Evolutionary conservation across 345 rosid genomes (phyloP), one percentile per base, ranked within the genome.

Genomic region (Eucalyptus paniculata): DNA sequence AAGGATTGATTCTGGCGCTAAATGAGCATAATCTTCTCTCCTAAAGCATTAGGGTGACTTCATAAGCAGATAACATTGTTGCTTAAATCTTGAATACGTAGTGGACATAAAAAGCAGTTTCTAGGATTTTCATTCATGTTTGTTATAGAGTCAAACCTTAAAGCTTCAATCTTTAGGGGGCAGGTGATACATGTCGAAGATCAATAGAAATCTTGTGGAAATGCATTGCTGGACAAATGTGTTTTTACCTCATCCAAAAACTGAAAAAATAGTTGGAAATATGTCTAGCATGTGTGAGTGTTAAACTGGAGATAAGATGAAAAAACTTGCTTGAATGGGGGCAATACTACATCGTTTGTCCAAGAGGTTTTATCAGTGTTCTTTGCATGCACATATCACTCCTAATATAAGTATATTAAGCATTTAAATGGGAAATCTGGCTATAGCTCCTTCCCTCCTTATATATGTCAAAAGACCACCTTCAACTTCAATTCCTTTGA

Each of bases 331-430:
- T 65, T n/a, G 77, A 15, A n/a, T n/a, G 37, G 77, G 77, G 28
- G 21, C 37, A n/a, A 62, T n/a, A 8, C 77, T n/a, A 30, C 72
- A 65, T 65, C 2, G 72, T 62, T 65, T n/a, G 37, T n/a, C 77
- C 19, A n/a, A n/a, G 21, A 65, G 37, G 40, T 65, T 65, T 65
- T n/a, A n/a, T 0, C 4, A 2, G 77, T 2, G 6, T 0, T 8
- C 37, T 65, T 65, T 1, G 77, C 40, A 65, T 8, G 40, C 77
- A 65, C 2, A 4, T 65, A 0, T n/a, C 37, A n/a, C 37, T n/a
- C 24, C 58, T 53, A 0, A 53, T 0, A 53, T 53, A n/a, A 65
- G 37, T 65, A n/a, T n/a, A 4, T 62, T 62, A 62, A 62, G 69
- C 69, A 6, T 28, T 65, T n/a, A 15, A n/a, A 16, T 3, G 18